Percentiles rank a stretch among this genome's conserved stretches.
Evolutionary conservation across 352 stramenopile species (phyloP).

Genomic region (Globisporangium apiculatum): DNA sequence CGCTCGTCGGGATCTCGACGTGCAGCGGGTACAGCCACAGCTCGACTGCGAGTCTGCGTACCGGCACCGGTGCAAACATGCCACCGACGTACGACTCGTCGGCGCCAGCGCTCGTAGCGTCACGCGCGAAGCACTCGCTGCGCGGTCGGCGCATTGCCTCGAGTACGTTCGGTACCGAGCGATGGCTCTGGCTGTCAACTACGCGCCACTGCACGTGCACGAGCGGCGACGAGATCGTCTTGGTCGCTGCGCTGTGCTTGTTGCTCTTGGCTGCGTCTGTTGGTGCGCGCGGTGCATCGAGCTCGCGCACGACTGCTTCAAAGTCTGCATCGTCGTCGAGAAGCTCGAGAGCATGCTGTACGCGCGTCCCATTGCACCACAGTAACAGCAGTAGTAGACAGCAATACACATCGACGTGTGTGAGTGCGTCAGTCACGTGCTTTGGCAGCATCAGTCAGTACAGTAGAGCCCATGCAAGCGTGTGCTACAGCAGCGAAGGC

Average conservation of each 20-base stretch:
- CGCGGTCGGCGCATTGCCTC: conserved; percentile 11
- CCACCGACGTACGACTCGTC: conserved; percentile 20
- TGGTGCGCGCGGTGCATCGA: conserved; percentile 36
- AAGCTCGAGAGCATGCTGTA: conserved; percentile 31
- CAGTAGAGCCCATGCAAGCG: neutral
- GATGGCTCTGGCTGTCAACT: conserved; percentile 22
- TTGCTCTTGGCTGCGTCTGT: conserved; percentile 30
- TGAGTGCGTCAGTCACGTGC: neutral
- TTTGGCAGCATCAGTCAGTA: neutral
- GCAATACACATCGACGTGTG: neutral
- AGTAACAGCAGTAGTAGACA: neutral
- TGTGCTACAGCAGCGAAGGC: conserved; percentile 25
- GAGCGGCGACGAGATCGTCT: conserved; percentile 19
- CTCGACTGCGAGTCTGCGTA: conserved; percentile 46
- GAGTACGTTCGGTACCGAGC: conserved; percentile 46
- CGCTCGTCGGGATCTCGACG: conserved; percentile 49
- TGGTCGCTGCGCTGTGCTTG: conserved; percentile 9
- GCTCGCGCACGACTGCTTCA: conserved; percentile 40
- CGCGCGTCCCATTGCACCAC: neutral
- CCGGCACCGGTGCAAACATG: conserved; percentile 40
- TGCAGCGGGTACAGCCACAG: conserved; percentile 71
- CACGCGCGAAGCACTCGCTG: conserved; percentile 19
- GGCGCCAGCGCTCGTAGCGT: neutral
- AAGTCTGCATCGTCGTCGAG: conserved; percentile 49
- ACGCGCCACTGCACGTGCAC: conserved; percentile 62